These are phyloP conservation scores for Nigrograna mackinnonii DNA, from an alignment of 2,329 filamentous ascomycete species.

Conservation along the genomic window DNA sequence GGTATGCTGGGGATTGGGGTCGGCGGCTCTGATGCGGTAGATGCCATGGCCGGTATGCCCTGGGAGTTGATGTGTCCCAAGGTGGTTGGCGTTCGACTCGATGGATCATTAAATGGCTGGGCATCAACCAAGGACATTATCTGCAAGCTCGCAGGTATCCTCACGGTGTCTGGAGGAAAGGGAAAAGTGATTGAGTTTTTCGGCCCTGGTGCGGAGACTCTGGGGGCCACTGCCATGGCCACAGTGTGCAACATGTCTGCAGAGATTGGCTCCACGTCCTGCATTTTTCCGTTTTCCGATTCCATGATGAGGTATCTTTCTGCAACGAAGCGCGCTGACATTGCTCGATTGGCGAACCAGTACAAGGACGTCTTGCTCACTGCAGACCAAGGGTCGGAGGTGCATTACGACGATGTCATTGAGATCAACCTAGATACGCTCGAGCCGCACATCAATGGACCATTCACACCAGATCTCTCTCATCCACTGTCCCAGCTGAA, in stretches of 20 bases:
- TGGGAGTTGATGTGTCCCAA: conserved; percentile 41
- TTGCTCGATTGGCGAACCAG: conserved; percentile 21
- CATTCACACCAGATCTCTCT: conserved; percentile 40
- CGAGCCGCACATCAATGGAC: conserved; percentile 41
- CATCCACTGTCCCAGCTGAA: conserved; percentile 36
- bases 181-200: conserved; percentile 43
- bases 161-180: conserved; percentile 40
- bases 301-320: conserved; percentile 36
- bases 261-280: conserved; percentile 42
- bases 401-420: conserved; percentile 38
- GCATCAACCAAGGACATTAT: conserved; percentile 42
- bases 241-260: conserved; percentile 45
- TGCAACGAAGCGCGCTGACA: conserved; percentile 28
- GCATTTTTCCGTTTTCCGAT: conserved; percentile 40
- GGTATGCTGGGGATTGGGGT: conserved; percentile 41
- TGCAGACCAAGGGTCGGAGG: conserved; percentile 32
- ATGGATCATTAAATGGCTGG: conserved; percentile 34
- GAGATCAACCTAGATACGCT: conserved; percentile 39
- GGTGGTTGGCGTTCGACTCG: conserved; percentile 35
- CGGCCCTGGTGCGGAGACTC: conserved; percentile 33
- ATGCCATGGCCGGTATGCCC: conserved; percentile 33
- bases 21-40: conserved; percentile 29
- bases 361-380: conserved; percentile 26
- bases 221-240: conserved; percentile 42
- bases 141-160: conserved; percentile 39